Evolutionary conservation across 768 basidiomycete genomes (phyloP).

Genomic region (Hysterangium stoloniferum): DNA sequence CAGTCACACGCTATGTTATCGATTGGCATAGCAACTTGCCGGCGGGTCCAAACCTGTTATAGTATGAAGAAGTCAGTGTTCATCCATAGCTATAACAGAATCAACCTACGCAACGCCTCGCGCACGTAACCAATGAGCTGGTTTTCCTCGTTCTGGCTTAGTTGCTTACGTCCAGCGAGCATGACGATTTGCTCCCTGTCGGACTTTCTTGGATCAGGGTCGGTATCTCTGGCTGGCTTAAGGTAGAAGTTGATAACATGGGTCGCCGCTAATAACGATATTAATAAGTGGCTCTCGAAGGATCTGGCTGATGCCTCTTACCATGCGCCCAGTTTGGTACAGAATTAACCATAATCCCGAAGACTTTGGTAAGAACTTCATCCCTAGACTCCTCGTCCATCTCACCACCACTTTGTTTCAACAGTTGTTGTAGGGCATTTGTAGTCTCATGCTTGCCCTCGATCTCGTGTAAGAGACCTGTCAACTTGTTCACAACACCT

Average conservation of each 20-base stretch:
- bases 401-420: slow-evolving; percentile 42
- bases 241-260: slow-evolving; percentile 63
- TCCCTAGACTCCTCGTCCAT: slow-evolving; percentile 26
- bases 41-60: slow-evolving; percentile 55
- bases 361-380: slow-evolving; percentile 55
- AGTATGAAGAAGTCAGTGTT: slow-evolving; percentile 12
- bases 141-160: slow-evolving; percentile 25
- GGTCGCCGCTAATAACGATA: slow-evolving; percentile 45
- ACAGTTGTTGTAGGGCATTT: slow-evolving; percentile 39
- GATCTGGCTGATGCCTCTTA: slow-evolving; percentile 19
- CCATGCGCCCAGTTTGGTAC: slow-evolving; percentile 66
- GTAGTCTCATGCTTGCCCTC: slow-evolving; percentile 36
- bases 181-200: slow-evolving; percentile 21
- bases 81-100: not conserved
- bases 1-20: slow-evolving; percentile 46
- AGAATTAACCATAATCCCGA: slow-evolving; percentile 65
- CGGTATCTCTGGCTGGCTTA: slow-evolving; percentile 36
- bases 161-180: slow-evolving; percentile 24
- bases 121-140: slow-evolving; percentile 48
- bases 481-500: slow-evolving; percentile 1
- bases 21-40: slow-evolving; percentile 33
- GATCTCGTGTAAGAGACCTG: slow-evolving; percentile 17
- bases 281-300: not conserved
- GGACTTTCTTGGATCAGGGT: too few species aligned
- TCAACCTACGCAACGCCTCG: slow-evolving; percentile 62